A percentile compares a stretch with the other conserved stretches of the same genome.
Evolutionary conservation across 306 rosid species (phyloP).

Genomic region (Vigna reflexopilosa): DNA sequence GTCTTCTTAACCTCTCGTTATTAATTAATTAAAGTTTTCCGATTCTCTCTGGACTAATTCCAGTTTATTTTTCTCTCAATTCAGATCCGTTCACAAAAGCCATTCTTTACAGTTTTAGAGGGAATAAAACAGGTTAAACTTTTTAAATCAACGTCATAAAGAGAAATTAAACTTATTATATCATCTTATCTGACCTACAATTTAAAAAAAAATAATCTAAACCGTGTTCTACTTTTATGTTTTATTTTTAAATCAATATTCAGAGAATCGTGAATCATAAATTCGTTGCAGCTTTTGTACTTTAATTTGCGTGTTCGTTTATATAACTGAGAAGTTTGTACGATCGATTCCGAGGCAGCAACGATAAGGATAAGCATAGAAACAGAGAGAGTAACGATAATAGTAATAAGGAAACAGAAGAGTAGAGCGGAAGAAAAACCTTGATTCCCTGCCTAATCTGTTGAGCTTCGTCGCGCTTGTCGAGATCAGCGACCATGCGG

Average conservation of each 20-base stretch:
- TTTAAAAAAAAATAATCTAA: too few species aligned
- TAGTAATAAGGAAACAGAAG: not conserved
- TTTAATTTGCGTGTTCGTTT: not conserved
- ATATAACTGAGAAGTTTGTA: not conserved
- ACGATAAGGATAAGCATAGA: not conserved
- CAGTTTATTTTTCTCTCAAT: not conserved
- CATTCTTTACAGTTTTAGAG: not conserved
- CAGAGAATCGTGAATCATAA: not conserved
- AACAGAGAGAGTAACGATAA: not conserved
- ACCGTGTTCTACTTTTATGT: not conserved
- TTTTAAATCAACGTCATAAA: too few species aligned
- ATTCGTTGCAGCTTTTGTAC: not conserved
- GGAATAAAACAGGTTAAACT: too few species aligned
- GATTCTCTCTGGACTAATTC: not conserved
- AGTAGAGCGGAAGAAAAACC: slow-evolving; percentile 47
- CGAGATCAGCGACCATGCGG: slow-evolving; percentile 86
- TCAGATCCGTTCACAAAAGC: not conserved
- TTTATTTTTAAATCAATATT: not conserved
- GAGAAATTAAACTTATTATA: too few species aligned
- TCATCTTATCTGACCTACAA: not conserved
- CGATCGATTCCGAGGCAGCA: not conserved
- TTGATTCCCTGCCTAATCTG: slow-evolving; percentile 65
- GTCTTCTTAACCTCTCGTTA: not conserved
- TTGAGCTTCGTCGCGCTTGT: slow-evolving; percentile 67
- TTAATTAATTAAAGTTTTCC: not conserved